Percentiles rank a stretch among this genome's conserved stretches.
Evolutionary conservation across 106 monocot genomes (phyloP).

Genomic region (Dendrobium catenatum): DNA sequence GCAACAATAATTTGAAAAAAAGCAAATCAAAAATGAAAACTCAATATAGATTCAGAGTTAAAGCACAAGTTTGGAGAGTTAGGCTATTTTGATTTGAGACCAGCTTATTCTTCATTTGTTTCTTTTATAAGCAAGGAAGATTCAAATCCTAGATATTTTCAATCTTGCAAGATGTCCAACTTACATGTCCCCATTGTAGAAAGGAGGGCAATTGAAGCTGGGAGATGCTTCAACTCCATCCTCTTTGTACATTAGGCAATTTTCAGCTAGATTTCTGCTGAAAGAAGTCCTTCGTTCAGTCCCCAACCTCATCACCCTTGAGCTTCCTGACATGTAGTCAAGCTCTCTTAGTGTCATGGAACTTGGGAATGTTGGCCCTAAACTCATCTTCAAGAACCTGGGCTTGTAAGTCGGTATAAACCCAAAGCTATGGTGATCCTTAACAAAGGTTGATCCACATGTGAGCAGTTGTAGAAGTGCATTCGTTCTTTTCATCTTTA

Average conservation of each 20-base stretch:
- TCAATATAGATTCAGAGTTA: background rate
- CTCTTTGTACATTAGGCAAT: slow-evolving; percentile 32
- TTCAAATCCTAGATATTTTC: background rate
- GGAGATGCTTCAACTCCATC: slow-evolving; percentile 23
- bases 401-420: slow-evolving; percentile 42
- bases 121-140: background rate
- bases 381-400: slow-evolving; percentile 36
- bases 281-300: slow-evolving; percentile 59
- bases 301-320: slow-evolving; percentile 33
- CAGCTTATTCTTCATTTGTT: background rate
- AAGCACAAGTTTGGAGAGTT: background rate
- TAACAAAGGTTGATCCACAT: slow-evolving; percentile 63
- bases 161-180: background rate
- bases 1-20: background rate
- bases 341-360: slow-evolving; percentile 29
- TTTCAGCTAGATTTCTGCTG: slow-evolving; percentile 61
- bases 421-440: slow-evolving; percentile 45
- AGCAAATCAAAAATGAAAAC: background rate
- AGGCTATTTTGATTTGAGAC: background rate
- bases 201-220: slow-evolving; percentile 49
- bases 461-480: slow-evolving; percentile 57
- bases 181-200: slow-evolving; percentile 71
- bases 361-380: slow-evolving; percentile 29
- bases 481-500: slow-evolving; percentile 41
- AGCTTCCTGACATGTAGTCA: slow-evolving; percentile 31